Evolutionary conservation across 768 basidiomycete species (phyloP).

Genomic region (Mycena floridula): DNA sequence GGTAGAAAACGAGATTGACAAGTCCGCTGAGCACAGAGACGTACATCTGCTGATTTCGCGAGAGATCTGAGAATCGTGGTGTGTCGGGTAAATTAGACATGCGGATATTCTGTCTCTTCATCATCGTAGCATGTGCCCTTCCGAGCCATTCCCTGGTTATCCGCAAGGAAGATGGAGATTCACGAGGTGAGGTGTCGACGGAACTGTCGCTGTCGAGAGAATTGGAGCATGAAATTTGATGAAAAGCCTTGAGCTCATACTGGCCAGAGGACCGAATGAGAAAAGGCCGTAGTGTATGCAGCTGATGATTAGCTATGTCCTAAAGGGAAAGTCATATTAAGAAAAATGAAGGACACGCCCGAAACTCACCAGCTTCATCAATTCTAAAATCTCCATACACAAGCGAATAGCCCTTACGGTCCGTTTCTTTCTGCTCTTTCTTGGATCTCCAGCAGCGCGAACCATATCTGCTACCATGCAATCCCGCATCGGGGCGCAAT

Average conservation of each 20-base stretch:
- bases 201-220: background rate
- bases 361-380: conserved; percentile 86
- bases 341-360: conserved; percentile 5
- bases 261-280: conserved; percentile 73
- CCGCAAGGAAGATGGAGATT: conserved; percentile 31
- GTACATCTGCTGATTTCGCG: conserved; percentile 50
- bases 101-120: conserved; percentile 31
- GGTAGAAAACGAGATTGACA: conserved; percentile 60
- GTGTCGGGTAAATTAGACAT: conserved; percentile 36
- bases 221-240: conserved; percentile 22
- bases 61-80: conserved; percentile 39
- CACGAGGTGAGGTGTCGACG: background rate
- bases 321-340: conserved; percentile 26
- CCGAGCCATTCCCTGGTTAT: conserved; percentile 64
- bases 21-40: conserved; percentile 52
- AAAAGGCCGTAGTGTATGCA: conserved; percentile 89
- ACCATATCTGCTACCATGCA: conserved; percentile 81
- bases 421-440: conserved; percentile 49
- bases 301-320: conserved; percentile 97
- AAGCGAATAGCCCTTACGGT: conserved; percentile 70
- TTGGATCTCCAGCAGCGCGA: conserved; percentile 54
- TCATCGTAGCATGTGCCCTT: conserved; percentile 40
- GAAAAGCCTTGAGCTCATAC: conserved; percentile 77
- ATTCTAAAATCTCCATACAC: conserved; percentile 87
- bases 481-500: conserved; percentile 94